phyloP scores from a whole-genome alignment of 1,139 yeast genomes.

The Hansenula sp. region DNA sequence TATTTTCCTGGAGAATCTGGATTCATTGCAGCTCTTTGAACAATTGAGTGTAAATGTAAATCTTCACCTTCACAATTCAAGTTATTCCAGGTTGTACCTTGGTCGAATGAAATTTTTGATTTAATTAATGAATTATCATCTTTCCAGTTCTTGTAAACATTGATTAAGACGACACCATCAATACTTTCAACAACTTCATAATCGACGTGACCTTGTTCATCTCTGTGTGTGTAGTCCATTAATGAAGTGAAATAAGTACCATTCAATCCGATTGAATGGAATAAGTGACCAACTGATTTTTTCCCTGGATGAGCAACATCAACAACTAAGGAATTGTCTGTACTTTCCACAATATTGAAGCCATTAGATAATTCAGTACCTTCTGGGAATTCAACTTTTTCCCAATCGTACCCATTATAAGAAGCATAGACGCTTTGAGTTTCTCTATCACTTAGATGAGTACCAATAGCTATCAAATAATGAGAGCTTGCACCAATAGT shows the following conservation, averaged over 20 bases:
- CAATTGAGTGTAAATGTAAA: constrained; percentile 17
- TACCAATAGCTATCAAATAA: constrained; percentile 48
- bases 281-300: constrained; percentile 36
- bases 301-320: constrained; percentile 31
- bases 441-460: constrained; percentile 35
- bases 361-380: constrained; percentile 26
- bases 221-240: constrained; percentile 41
- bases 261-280: constrained; percentile 51
- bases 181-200: constrained; percentile 48
- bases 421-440: constrained; percentile 46
- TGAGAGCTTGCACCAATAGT: constrained; percentile 47
- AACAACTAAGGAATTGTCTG: constrained; percentile 50
- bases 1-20: constrained; percentile 20
- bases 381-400: constrained; percentile 43
- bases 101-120: constrained; percentile 52
- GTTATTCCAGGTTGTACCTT: constrained; percentile 60
- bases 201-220: constrained; percentile 31
- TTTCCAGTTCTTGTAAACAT: constrained; percentile 25
- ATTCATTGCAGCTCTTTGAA: constrained; percentile 13
- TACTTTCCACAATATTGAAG: constrained; percentile 50
- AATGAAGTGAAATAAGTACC: constrained; percentile 51
- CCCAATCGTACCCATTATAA: constrained; percentile 48
- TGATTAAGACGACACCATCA: constrained; percentile 69
- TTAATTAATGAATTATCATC: no score
- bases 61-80: constrained; percentile 38